These are phyloP conservation scores for Leccinum disarticulatum DNA, from an alignment of 768 basidiomycete genomes.

Conservation along the genomic window DNA sequence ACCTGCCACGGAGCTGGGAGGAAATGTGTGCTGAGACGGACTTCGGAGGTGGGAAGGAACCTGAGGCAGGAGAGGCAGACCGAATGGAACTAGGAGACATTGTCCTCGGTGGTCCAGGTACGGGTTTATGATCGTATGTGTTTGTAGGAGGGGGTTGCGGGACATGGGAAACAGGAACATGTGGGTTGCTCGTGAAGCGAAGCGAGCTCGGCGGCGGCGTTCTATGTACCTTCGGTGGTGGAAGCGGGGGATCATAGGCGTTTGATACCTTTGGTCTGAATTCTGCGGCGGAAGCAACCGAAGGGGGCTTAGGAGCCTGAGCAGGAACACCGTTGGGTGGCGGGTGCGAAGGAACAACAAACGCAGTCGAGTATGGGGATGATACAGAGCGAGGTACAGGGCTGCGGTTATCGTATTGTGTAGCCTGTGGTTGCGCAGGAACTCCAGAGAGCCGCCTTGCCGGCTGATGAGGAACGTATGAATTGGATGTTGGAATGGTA, in stretches of 20 bases:
- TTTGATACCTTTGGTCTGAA: constrained; percentile 65
- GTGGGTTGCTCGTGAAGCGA: constrained; percentile 22
- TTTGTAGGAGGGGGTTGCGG: constrained; percentile 12
- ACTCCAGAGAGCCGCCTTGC: constrained; percentile 9
- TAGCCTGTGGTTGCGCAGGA: constrained; percentile 21
- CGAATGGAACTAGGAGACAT: constrained; percentile 30
- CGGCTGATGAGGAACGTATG: constrained; percentile 23
- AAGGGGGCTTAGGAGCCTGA: constrained; percentile 33
- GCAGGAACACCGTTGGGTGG: constrained; percentile 23
- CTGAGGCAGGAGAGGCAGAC: constrained; percentile 26
- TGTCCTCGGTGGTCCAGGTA: constrained; percentile 28
- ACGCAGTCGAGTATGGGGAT: constrained; percentile 24
- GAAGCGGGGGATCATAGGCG: constrained; percentile 78
- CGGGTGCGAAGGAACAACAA: constrained; percentile 12
- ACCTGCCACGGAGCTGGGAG: constrained; percentile 36
- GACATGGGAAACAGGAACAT: constrained; percentile 11
- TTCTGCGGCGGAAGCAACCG: constrained; percentile 43
- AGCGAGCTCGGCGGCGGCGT: constrained; percentile 26
- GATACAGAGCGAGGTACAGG: constrained; percentile 24
- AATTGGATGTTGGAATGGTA: constrained; percentile 15
- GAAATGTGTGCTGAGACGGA: constrained; percentile 13
- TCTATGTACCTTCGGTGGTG: constrained; percentile 41
- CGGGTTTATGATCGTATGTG: constrained; percentile 21
- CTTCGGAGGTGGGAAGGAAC: constrained; percentile 40
- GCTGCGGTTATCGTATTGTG: constrained; percentile 37